Conservation (phyloP, 805 yeast genomes). For the Saccharomycopsis guyanensis region DNA sequence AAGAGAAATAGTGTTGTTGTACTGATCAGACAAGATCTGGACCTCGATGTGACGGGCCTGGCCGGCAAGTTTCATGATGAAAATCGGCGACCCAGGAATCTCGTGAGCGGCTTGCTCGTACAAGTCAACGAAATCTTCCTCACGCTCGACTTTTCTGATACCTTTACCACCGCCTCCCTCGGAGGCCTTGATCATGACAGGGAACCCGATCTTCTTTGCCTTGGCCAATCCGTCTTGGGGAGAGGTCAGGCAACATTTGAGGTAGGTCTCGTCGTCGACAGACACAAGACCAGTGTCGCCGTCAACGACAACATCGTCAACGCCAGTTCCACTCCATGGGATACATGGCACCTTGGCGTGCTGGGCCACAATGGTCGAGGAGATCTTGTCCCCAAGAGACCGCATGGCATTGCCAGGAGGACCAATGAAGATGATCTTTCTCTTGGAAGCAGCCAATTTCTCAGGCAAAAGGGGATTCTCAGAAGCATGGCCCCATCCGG, state of each 20-base stretch:
- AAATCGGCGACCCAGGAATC: constrained; percentile 98
- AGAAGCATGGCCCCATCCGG: constrained; percentile 99
- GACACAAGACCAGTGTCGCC: constrained; percentile 69
- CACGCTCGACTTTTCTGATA: constrained; percentile 89
- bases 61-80: constrained; percentile 96
- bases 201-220: constrained; percentile 89
- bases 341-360: constrained; percentile 98
- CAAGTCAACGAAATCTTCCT: constrained; percentile 64
- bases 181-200: constrained; percentile 97
- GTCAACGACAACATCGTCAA: constrained; percentile 71
- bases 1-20: constrained; percentile 93
- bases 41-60: constrained; percentile 97
- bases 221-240: constrained; percentile 86
- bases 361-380: constrained; percentile 97
- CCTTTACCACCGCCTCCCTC: constrained; percentile 99
- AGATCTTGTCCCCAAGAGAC: constrained; percentile 97
- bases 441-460: constrained; percentile 84
- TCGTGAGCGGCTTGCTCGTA: constrained; percentile 95
- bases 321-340: constrained; percentile 99
- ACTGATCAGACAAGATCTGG: constrained; percentile 95
- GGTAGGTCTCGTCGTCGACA: constrained; percentile 76
- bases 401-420: constrained; percentile 99
- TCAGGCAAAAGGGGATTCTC: constrained; percentile 96
- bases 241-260: constrained; percentile 76
- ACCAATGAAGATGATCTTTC: constrained; percentile 88